phyloP scores from a whole-genome alignment of 495 filamentous ascomycete species.

The Tuber calosporum region DNA sequence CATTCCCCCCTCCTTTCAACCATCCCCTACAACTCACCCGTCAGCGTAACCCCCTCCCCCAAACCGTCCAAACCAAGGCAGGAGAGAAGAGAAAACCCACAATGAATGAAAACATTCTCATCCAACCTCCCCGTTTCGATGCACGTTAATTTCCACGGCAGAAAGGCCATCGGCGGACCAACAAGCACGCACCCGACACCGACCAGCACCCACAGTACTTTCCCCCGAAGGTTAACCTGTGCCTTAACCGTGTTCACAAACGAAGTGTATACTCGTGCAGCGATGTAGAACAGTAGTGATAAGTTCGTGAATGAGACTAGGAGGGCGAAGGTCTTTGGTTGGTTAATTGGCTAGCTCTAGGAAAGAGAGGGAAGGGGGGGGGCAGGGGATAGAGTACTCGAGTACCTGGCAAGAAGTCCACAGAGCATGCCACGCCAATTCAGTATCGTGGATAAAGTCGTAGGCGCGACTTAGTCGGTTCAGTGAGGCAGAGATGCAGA shows the following conservation, averaged over 20 bases:
- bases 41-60: not conserved
- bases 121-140: slow-evolving; percentile 27
- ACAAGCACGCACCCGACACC: slow-evolving; percentile 18
- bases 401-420: slow-evolving; percentile 38
- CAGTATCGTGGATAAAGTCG: slow-evolving; percentile 32
- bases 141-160: slow-evolving; percentile 35
- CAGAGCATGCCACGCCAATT: slow-evolving; percentile 36
- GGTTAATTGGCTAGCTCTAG: not conserved
- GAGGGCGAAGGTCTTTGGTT: slow-evolving; percentile 34
- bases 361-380: not conserved
- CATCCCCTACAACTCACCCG: slow-evolving; percentile 1
- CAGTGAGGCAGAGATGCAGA: slow-evolving; percentile 36
- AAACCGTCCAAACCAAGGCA: not conserved
- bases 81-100: slow-evolving; percentile 8
- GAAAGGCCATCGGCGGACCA: slow-evolving; percentile 28
- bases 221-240: not conserved
- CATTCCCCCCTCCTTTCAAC: not conserved
- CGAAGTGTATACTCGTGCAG: slow-evolving; percentile 16
- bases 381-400: not conserved
- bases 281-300: slow-evolving; percentile 24
- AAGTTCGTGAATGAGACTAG: slow-evolving; percentile 36
- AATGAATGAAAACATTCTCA: slow-evolving; percentile 37
- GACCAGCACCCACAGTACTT: slow-evolving; percentile 16
- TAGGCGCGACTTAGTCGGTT: slow-evolving; percentile 28
- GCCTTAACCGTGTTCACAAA: slow-evolving; percentile 25